Percentiles rank a stretch among this genome's conserved stretches.
Conservation (phyloP, 164 flowering plant genomes). For the Malania oleifera region DNA sequence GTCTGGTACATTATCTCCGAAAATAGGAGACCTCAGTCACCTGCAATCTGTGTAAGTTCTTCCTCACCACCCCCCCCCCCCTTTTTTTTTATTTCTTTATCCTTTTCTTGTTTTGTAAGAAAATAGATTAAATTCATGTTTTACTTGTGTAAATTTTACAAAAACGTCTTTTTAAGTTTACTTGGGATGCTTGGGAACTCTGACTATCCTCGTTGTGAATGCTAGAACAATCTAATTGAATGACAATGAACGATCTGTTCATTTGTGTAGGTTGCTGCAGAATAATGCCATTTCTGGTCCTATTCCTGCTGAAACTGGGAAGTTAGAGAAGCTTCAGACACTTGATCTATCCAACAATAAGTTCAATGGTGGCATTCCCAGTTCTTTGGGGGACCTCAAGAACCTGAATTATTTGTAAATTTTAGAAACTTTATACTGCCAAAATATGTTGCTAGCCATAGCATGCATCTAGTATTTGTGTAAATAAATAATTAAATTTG, state of each 20-base stretch:
- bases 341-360: slow-evolving; percentile 86
- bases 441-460: background rate
- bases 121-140: background rate
- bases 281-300: slow-evolving; percentile 83
- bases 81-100: background rate
- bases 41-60: slow-evolving; percentile 82
- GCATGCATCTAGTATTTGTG: background rate
- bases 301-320: slow-evolving; percentile 73
- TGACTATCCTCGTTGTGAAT: too few relatives aligned
- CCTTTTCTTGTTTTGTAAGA: background rate
- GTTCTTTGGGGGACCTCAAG: slow-evolving; percentile 64
- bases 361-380: slow-evolving; percentile 68
- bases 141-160: background rate
- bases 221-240: background rate
- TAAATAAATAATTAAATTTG: background rate
- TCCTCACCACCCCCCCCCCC: background rate
- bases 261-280: slow-evolving; percentile 65
- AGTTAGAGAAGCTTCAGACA: slow-evolving; percentile 71
- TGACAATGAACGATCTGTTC: background rate
- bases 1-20: slow-evolving; percentile 75
- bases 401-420: slow-evolving; percentile 86
- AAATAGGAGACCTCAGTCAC: slow-evolving; percentile 73
- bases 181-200: too few relatives aligned
- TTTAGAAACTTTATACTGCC: slow-evolving; percentile 3
- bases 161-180: too few relatives aligned